These are phyloP conservation scores for Laetiporus sulphureus DNA, from an alignment of 1,284 basidiomycete species.

Conservation along the genomic window DNA sequence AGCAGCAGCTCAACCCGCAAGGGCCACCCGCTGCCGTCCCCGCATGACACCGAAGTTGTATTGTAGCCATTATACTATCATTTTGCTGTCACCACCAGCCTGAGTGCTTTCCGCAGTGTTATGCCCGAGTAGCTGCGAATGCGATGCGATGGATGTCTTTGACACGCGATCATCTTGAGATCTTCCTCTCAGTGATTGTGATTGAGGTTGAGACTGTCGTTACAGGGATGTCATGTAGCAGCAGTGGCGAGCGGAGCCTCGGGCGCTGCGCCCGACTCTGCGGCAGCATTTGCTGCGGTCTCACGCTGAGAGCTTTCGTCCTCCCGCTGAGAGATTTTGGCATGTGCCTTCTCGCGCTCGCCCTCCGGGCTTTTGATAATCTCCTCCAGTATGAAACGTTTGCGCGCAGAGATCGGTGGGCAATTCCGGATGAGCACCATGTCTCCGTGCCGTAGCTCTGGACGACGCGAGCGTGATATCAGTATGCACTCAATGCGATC, in stretches of 20 bases:
- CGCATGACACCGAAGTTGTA: too few species aligned
- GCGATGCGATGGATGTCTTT: too few species aligned
- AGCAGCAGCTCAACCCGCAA: constrained; percentile 38
- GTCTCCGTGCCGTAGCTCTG: constrained; percentile 62
- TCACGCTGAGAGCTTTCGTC: constrained; percentile 4
- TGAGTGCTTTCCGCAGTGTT: too few species aligned
- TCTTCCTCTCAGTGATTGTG: too few species aligned
- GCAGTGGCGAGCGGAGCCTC: not conserved
- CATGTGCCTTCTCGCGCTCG: constrained; percentile 39
- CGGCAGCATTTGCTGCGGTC: not conserved
- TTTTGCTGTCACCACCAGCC: too few species aligned
- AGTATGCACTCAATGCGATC: not conserved
- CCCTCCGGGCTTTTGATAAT: constrained; percentile 60
- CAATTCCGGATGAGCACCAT: constrained; percentile 72
- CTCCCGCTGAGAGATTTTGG: too few species aligned
- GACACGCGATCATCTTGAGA: too few species aligned
- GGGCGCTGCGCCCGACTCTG: not conserved
- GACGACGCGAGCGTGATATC: not conserved
- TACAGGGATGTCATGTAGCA: not conserved
- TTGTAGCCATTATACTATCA: too few species aligned
- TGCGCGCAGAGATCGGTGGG: constrained; percentile 68
- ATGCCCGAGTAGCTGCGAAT: too few species aligned
- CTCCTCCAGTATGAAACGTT: constrained; percentile 64
- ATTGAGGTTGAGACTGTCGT: not conserved
- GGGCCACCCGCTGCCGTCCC: constrained; percentile 10